Conservation (phyloP, 306 rosid species). For the Phaseolus lunatus region DNA sequence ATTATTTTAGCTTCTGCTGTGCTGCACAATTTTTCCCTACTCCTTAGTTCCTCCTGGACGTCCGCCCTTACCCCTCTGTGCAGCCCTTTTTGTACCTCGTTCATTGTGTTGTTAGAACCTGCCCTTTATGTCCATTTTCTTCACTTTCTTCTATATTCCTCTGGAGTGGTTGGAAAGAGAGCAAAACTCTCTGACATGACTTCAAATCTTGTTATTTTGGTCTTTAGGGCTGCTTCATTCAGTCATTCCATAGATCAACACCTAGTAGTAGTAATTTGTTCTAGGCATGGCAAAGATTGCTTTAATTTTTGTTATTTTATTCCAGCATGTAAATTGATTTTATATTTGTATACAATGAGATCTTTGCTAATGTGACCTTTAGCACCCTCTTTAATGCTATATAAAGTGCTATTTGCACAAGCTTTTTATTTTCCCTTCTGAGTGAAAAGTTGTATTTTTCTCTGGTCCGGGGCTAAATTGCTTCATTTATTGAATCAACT, state of each 20-base stretch:
- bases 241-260: no score
- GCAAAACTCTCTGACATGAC: constrained; percentile 18
- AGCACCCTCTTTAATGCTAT: constrained; percentile 13
- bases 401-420: neutral
- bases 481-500: no score
- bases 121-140: neutral
- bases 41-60: neutral
- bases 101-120: neutral
- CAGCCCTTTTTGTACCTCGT: neutral
- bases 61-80: neutral
- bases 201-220: no score
- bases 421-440: neutral
- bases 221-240: no score
- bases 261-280: neutral
- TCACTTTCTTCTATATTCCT: neutral
- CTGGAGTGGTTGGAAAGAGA: neutral
- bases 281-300: neutral
- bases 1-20: constrained; percentile 20
- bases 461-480: no score
- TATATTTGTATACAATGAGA: neutral
- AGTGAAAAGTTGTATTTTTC: no score
- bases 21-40: neutral
- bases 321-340: neutral
- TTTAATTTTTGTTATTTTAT: constrained; percentile 16
- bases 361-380: constrained; percentile 11